Conservation (phyloP, 2,329 filamentous ascomycete genomes). For the Aschersonia sp. region DNA sequence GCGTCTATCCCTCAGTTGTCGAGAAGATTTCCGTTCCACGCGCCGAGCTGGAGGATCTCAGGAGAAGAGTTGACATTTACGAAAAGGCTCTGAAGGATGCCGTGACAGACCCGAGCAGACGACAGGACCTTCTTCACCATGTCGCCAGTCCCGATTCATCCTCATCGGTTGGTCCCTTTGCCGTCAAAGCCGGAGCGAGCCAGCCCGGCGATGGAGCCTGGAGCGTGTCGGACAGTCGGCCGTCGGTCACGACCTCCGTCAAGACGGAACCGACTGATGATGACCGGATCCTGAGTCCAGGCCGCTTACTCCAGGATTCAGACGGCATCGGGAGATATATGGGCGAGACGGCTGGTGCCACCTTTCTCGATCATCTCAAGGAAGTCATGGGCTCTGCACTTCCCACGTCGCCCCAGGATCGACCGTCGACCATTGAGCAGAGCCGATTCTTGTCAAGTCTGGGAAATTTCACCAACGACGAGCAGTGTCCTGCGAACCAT, state of each 20-base stretch:
- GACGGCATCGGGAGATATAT: slow-evolving; percentile 30
- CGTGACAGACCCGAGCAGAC: slow-evolving; percentile 19
- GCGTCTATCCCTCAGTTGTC: slow-evolving; percentile 28
- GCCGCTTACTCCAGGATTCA: slow-evolving; percentile 27
- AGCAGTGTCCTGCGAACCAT: slow-evolving; percentile 25
- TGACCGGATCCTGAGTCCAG: slow-evolving; percentile 15
- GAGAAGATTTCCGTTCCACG: slow-evolving; percentile 28
- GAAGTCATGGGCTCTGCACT: slow-evolving; percentile 22
- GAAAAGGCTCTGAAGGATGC: slow-evolving; percentile 23
- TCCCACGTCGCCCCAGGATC: slow-evolving; percentile 2
- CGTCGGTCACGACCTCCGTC: slow-evolving; percentile 3
- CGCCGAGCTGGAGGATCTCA: slow-evolving; percentile 25
- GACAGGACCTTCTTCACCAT: slow-evolving; percentile 17
- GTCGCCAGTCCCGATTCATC: slow-evolving; percentile 10
- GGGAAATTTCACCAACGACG: slow-evolving; percentile 31
- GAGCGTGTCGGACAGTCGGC: neutral
- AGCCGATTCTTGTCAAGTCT: slow-evolving; percentile 22
- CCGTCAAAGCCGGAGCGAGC: neutral
- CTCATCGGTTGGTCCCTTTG: slow-evolving; percentile 8
- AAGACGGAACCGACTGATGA: slow-evolving; percentile 9
- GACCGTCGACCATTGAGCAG: slow-evolving; percentile 3
- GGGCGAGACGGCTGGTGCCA: slow-evolving; percentile 34
- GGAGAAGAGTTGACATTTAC: slow-evolving; percentile 22
- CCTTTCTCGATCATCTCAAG: slow-evolving; percentile 34
- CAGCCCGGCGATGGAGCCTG: neutral